Evolutionary conservation across 2,329 filamentous ascomycete genomes (phyloP).

Genomic region (Paraphaeosphaeria sporulosa): DNA sequence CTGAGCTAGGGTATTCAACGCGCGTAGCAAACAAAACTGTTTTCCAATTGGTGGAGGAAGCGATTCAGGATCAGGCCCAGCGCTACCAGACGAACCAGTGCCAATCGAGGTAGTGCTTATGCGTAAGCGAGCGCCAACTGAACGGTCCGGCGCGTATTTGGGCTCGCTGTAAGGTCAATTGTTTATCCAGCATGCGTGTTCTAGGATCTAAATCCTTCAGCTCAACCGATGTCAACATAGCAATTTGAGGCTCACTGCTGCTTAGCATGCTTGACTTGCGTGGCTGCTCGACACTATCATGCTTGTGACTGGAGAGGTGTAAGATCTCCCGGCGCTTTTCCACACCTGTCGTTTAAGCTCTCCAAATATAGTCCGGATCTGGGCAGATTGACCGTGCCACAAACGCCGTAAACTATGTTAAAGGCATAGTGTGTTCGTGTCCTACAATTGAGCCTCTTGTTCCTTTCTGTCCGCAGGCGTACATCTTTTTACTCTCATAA

Average conservation of each 20-base stretch:
- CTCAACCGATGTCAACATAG: too few species aligned
- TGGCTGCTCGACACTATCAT: too few species aligned
- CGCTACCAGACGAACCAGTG: neutral
- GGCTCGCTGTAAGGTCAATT: neutral
- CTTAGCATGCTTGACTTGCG: too few species aligned
- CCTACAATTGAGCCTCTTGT: too few species aligned
- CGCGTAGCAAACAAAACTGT: neutral
- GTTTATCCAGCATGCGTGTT: neutral
- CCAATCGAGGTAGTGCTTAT: neutral
- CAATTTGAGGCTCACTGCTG: neutral
- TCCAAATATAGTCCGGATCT: slow-evolving; percentile 8
- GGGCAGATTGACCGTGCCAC: neutral
- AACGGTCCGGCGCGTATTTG: slow-evolving; percentile 7
- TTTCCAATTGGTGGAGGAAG: neutral
- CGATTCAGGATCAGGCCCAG: neutral
- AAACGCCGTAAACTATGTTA: too few species aligned
- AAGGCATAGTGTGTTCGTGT: too few species aligned
- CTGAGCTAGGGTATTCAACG: too few species aligned
- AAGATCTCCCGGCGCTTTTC: neutral
- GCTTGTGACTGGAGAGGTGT: neutral
- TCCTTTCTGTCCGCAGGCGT: neutral
- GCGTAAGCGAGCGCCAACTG: slow-evolving; percentile 1
- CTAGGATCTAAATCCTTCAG: too few species aligned
- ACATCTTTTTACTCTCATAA: neutral
- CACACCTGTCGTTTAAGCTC: neutral